Evolutionary conservation across 1,284 basidiomycete species (phyloP).

Genomic region (Trametes polyzona): DNA sequence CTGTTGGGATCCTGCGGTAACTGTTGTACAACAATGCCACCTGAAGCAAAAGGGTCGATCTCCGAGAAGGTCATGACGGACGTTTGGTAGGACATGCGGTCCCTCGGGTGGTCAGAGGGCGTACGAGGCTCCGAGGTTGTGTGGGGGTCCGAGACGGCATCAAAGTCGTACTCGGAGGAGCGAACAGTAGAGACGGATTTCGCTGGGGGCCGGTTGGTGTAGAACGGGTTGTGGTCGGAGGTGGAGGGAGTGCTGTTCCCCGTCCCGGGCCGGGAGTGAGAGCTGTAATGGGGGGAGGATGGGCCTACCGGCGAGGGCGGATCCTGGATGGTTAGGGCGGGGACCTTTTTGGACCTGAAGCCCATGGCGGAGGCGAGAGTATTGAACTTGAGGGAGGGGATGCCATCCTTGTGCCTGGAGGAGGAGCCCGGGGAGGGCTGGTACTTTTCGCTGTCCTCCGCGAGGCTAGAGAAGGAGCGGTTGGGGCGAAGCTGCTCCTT

Average conservation of each 20-base stretch:
- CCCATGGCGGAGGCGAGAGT: slow-evolving; percentile 63
- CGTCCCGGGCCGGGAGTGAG: slow-evolving; percentile 33
- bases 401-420: slow-evolving; percentile 28
- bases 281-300: slow-evolving; percentile 20
- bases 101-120: slow-evolving; percentile 49
- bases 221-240: slow-evolving; percentile 32
- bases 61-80: slow-evolving; percentile 67
- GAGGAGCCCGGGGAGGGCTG: slow-evolving; percentile 18
- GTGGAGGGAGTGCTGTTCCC: slow-evolving; percentile 27
- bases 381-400: slow-evolving; percentile 49
- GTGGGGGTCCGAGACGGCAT: slow-evolving; percentile 34
- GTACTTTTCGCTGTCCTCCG: slow-evolving; percentile 30
- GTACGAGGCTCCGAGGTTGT: slow-evolving; percentile 46
- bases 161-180: slow-evolving; percentile 42
- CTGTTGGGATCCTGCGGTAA: slow-evolving; percentile 42
- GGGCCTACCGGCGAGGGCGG: slow-evolving; percentile 37
- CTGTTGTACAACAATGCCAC: slow-evolving; percentile 45
- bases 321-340: slow-evolving; percentile 56
- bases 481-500: slow-evolving; percentile 29
- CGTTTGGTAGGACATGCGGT: slow-evolving; percentile 45
- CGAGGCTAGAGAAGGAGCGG: slow-evolving; percentile 24
- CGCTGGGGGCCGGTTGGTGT: slow-evolving; percentile 44
- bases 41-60: slow-evolving; percentile 62
- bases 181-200: slow-evolving; percentile 54
- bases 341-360: slow-evolving; percentile 62